Percentiles rank a stretch among this genome's conserved stretches.
Conservation (phyloP, 2,329 filamentous ascomycete species). For the Penicillium sp. region DNA sequence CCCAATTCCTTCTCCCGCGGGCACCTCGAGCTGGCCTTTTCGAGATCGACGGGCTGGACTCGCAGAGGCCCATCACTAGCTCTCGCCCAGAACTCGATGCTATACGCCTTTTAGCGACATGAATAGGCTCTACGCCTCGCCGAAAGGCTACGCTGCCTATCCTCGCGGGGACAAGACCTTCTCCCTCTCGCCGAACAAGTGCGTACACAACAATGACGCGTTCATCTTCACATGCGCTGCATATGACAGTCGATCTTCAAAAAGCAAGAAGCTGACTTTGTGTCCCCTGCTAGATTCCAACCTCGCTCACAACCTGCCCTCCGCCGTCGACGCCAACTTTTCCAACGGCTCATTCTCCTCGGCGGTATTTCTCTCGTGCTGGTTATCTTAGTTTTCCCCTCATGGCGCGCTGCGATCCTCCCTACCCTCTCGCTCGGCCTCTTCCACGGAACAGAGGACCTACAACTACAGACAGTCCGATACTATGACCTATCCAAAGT, state of each 20-base stretch:
- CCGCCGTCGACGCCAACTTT: constrained; percentile 69
- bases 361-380: constrained; percentile 58
- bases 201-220: constrained; percentile 34
- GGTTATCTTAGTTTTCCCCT: constrained; percentile 72
- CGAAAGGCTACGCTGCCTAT: constrained; percentile 71
- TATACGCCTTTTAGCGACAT: constrained; percentile 57
- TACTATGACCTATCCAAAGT: constrained; percentile 95
- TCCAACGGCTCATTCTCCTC: constrained; percentile 64
- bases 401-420: constrained; percentile 64
- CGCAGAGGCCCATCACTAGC: constrained; percentile 1
- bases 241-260: neutral
- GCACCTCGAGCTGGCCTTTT: constrained; percentile 9
- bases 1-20: neutral
- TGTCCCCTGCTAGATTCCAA: constrained; percentile 65
- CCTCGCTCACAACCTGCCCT: constrained; percentile 73
- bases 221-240: neutral
- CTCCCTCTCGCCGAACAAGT: constrained; percentile 88
- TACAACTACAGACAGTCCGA: constrained; percentile 88
- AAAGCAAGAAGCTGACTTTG: neutral
- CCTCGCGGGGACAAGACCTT: constrained; percentile 70
- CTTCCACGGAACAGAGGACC: constrained; percentile 63
- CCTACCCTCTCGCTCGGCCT: constrained; percentile 67
- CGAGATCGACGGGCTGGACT: constrained; percentile 5
- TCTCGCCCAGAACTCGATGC: constrained; percentile 27
- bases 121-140: constrained; percentile 81